A percentile compares a stretch with the other conserved stretches of the same genome.
Conservation (phyloP, 306 rosid species). For the Rosa persica region DNA sequence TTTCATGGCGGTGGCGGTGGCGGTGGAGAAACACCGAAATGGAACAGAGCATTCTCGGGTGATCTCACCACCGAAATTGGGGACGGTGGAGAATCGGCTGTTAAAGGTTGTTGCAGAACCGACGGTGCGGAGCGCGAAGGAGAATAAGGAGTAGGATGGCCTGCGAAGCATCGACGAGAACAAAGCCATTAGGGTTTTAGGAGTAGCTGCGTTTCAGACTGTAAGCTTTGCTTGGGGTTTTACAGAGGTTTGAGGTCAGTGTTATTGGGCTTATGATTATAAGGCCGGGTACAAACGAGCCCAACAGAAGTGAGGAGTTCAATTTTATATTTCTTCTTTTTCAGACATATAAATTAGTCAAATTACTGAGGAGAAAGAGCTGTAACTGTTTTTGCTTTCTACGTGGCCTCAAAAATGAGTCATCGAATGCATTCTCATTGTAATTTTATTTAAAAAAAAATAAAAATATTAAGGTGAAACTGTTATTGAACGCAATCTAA, state of each 20-base stretch:
- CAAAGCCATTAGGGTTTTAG: conserved; percentile 46
- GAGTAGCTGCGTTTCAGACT: neutral
- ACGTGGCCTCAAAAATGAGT: no score
- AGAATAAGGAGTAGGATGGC: conserved; percentile 44
- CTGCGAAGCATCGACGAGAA: conserved; percentile 64
- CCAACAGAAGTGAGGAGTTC: neutral
- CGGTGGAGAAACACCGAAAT: conserved; percentile 41
- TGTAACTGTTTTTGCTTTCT: no score
- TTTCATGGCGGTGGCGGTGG: conserved; percentile 32
- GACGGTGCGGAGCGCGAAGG: conserved; percentile 40
- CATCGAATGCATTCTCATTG: no score
- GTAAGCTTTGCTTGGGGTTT: neutral
- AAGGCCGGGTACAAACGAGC: neutral
- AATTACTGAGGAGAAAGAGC: no score
- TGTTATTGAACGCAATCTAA: no score
- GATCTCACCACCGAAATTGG: conserved; percentile 22
- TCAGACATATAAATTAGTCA: no score
- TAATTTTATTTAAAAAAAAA: no score
- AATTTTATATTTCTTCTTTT: no score
- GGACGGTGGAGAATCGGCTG: conserved; percentile 33
- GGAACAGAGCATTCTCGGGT: conserved; percentile 32
- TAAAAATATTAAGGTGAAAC: no score
- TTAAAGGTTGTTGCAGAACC: conserved; percentile 52
- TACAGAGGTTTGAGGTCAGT: neutral
- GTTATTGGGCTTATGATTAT: neutral